A percentile compares a stretch with the other conserved stretches of the same genome.
Evolutionary conservation across 2,329 filamentous ascomycete species (phyloP).

Genomic region (Neonectria magnoliae): DNA sequence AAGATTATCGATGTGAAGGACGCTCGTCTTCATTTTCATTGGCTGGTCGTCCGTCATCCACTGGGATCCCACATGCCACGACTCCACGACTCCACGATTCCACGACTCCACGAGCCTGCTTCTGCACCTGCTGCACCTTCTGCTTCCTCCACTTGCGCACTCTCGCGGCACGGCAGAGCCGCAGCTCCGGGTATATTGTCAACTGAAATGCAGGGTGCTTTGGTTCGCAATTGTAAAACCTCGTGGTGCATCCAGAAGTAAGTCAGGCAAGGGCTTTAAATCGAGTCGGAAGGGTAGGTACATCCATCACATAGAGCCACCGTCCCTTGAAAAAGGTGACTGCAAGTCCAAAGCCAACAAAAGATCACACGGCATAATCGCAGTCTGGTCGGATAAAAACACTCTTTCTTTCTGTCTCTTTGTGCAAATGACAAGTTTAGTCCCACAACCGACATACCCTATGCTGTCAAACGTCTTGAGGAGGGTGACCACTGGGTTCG

Average conservation of each 20-base stretch:
- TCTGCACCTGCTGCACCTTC: background rate
- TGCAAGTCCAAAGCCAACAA: no score
- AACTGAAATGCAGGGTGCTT: background rate
- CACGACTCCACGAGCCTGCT: background rate
- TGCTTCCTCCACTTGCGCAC: background rate
- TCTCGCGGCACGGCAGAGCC: conserved; percentile 2
- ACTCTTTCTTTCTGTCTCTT: background rate
- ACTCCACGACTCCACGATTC: background rate
- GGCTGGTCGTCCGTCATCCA: background rate
- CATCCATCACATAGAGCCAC: no score
- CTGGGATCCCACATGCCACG: background rate
- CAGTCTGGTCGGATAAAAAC: background rate
- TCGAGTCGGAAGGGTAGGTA: no score
- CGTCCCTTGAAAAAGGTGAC: no score
- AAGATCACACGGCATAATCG: background rate
- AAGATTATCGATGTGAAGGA: background rate
- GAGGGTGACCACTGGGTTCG: background rate
- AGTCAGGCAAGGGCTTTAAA: background rate
- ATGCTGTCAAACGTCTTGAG: background rate
- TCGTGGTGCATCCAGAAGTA: background rate
- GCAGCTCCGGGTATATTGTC: background rate
- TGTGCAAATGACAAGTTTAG: background rate
- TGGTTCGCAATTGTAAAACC: background rate
- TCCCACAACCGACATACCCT: background rate
- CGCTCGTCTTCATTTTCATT: background rate